Evolutionary conservation across 805 yeast species (phyloP).

Genomic region (Komagataella pseudopastoris): DNA sequence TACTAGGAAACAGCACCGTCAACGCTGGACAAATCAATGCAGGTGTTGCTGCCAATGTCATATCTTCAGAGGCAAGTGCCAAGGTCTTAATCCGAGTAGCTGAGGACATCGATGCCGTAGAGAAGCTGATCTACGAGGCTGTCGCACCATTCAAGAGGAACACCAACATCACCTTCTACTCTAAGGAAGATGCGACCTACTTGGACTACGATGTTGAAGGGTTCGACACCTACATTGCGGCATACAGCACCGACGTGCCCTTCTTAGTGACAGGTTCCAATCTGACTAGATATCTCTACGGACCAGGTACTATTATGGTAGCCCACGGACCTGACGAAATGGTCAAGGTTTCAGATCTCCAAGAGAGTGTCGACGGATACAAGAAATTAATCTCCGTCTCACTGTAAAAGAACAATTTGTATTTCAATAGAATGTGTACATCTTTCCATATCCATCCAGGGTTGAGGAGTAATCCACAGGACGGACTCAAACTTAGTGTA

Average conservation of each 20-base stretch:
- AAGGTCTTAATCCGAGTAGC: conserved; percentile 40
- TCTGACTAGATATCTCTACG: conserved; percentile 40
- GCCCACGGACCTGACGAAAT: conserved; percentile 49
- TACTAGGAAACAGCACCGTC: conserved; percentile 47
- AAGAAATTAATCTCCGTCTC: conserved; percentile 21
- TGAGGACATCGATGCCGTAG: conserved; percentile 24
- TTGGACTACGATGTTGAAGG: conserved; percentile 54
- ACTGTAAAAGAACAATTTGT: conserved; percentile 1
- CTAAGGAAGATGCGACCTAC: conserved; percentile 24
- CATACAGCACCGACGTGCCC: conserved; percentile 31
- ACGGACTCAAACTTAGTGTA: conserved; percentile 18
- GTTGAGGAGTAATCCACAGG: conserved; percentile 7
- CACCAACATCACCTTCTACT: conserved; percentile 9
- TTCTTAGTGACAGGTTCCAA: conserved; percentile 16
- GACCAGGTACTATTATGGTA: conserved; percentile 51
- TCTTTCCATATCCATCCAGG: conserved; percentile 16
- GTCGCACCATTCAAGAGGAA: conserved; percentile 15
- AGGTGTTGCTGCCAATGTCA: conserved; percentile 56
- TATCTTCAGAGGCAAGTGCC: conserved; percentile 46
- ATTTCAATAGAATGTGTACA: conserved; percentile 8
- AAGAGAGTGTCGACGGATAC: conserved; percentile 39
- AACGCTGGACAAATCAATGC: conserved; percentile 46
- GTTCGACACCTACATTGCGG: conserved; percentile 29
- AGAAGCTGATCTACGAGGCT: conserved; percentile 19
- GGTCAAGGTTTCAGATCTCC: conserved; percentile 31